Evolutionary conservation across 2,329 filamentous ascomycete species (phyloP).

Genomic region (Ceratocystis colombiana): DNA sequence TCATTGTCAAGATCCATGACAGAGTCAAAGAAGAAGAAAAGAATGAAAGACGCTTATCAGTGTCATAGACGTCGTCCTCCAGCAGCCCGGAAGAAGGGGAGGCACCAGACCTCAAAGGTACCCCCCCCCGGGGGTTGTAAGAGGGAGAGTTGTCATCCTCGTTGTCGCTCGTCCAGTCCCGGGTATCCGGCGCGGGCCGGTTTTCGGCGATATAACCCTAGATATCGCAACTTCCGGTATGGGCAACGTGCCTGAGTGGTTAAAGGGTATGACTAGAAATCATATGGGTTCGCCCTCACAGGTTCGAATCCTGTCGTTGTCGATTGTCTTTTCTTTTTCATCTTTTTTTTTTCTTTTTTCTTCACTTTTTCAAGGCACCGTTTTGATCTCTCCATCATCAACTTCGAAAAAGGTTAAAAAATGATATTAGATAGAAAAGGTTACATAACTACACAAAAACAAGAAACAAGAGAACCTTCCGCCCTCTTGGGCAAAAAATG

Average conservation of each 20-base stretch:
- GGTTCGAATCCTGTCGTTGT: slow-evolving; percentile 25
- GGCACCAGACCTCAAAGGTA: no score
- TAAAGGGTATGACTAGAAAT: slow-evolving; percentile 26
- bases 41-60: no score
- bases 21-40: no score
- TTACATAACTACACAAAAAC: neutral
- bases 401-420: neutral
- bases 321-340: slow-evolving; percentile 5
- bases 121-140: no score
- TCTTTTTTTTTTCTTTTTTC: neutral
- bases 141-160: no score
- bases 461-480: neutral
- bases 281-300: slow-evolving; percentile 25
- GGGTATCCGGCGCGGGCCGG: no score
- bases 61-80: no score
- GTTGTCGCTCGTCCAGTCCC: no score
- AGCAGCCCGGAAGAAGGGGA: no score
- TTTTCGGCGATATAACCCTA: neutral
- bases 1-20: no score
- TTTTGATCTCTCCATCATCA: neutral
- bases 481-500: neutral
- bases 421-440: neutral
- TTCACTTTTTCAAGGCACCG: no score
- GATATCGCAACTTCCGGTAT: neutral
- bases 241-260: slow-evolving; percentile 25